phyloP scores from a whole-genome alignment of 176 grass and related monocot species.

The Ensete glaucum region DNA sequence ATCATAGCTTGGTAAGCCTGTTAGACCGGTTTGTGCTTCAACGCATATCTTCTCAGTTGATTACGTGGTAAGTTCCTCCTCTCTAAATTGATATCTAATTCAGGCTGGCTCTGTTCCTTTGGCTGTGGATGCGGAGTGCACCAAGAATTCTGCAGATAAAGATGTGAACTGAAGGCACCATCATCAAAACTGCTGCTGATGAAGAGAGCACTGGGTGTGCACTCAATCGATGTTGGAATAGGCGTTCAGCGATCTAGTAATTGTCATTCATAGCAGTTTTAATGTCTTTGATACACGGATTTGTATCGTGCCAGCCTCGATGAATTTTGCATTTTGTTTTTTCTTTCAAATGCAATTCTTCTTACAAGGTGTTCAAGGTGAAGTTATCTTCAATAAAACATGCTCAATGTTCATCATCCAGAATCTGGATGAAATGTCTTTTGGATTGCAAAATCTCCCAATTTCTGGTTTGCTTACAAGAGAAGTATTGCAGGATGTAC shows the following conservation, averaged over 20 bases:
- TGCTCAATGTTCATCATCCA: background rate
- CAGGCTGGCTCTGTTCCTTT: conserved; percentile 45
- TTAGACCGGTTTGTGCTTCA: background rate
- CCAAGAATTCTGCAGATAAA: too few relatives aligned
- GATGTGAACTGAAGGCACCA: too few relatives aligned
- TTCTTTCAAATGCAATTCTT: background rate
- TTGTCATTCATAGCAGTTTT: background rate
- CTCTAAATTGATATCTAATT: background rate
- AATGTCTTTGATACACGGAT: background rate
- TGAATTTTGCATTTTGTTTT: background rate
- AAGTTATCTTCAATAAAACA: background rate
- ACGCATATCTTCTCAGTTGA: background rate
- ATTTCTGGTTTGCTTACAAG: background rate
- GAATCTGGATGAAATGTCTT: background rate
- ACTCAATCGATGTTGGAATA: background rate
- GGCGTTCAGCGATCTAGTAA: background rate
- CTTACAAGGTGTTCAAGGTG: background rate
- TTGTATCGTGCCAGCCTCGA: background rate
- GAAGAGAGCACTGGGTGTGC: background rate
- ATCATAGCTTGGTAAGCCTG: conserved; percentile 64
- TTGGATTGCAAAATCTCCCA: background rate
- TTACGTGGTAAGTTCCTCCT: background rate
- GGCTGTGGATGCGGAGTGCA: conserved; percentile 24
- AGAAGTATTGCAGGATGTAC: background rate
- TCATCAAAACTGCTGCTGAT: too few relatives aligned